Conservation (phyloP, 192 early-diverging fungal species). For the Mycoemilia scoparia region DNA sequence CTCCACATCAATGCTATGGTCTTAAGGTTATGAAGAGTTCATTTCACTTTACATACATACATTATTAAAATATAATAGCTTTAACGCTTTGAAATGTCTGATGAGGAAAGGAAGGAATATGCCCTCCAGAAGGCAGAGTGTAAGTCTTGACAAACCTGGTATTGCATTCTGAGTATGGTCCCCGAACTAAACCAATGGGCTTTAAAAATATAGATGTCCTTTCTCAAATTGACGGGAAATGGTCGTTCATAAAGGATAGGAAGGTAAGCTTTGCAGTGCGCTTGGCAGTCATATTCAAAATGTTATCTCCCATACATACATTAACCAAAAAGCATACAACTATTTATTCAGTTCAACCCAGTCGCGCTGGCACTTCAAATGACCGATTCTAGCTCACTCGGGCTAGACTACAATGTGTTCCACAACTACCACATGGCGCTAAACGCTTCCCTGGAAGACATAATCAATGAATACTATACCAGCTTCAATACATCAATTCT, state of each 20-base stretch:
- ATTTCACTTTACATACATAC: not conserved
- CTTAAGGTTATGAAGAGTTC: not conserved
- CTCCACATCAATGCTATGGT: conserved; percentile 6
- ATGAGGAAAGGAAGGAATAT: conserved; percentile 23
- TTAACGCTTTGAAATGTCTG: conserved; percentile 1
- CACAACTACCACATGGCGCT: conserved; percentile 32
- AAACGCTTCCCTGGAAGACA: conserved; percentile 45
- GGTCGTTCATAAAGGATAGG: not conserved
- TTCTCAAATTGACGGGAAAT: not conserved
- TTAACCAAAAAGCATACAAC: conserved; percentile 18
- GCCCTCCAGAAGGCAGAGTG: conserved; percentile 24
- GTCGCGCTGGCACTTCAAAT: conserved; percentile 49
- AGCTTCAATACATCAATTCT: conserved; percentile 69
- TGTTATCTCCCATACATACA: conserved; percentile 26
- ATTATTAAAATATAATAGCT: conserved; percentile 1
- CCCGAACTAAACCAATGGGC: no score
- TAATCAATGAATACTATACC: conserved; percentile 62
- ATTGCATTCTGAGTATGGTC: not conserved
- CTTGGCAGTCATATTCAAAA: conserved; percentile 11
- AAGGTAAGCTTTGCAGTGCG: not conserved
- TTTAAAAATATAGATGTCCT: not conserved
- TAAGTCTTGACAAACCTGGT: not conserved
- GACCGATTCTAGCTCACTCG: conserved; percentile 55
- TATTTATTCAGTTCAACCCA: conserved; percentile 63
- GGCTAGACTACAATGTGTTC: conserved; percentile 48